A percentile compares a stretch with the other conserved stretches of the same genome.
Conservation (phyloP, 139 green algal species). For the Auxenochlorella protothecoides region DNA sequence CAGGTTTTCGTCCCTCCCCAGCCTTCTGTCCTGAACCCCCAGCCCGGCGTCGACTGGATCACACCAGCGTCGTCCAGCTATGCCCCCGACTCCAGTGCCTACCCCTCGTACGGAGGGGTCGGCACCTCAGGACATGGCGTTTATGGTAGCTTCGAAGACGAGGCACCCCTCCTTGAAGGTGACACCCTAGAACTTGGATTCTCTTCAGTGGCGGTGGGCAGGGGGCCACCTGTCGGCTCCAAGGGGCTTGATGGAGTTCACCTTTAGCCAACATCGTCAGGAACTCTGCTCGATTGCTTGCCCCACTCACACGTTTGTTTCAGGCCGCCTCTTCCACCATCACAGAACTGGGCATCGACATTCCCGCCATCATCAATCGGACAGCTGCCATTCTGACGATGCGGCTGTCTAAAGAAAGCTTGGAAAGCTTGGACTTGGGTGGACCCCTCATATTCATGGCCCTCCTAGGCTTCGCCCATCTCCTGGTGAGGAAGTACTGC, state of each 20-base stretch:
- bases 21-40: no score
- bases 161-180: slow-evolving; percentile 79
- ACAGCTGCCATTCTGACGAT: slow-evolving; percentile 57
- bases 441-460: slow-evolving; percentile 76
- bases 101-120: no score
- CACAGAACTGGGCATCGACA: slow-evolving; percentile 89
- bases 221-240: neutral
- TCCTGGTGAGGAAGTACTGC: slow-evolving; percentile 57
- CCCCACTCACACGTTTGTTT: neutral
- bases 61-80: neutral
- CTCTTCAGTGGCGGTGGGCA: neutral
- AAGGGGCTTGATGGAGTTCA: no score
- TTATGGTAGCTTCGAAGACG: slow-evolving; percentile 69
- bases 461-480: slow-evolving; percentile 60
- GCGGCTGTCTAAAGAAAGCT: slow-evolving; percentile 35
- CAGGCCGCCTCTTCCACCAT: neutral
- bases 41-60: no score
- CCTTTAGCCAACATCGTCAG: no score
- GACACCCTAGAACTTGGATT: neutral
- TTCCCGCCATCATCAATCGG: slow-evolving; percentile 63
- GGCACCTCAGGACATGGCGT: slow-evolving; percentile 2
- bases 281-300: neutral
- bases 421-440: slow-evolving; percentile 81
- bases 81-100: neutral
- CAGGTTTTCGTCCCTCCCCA: no score